phyloP scores from a whole-genome alignment of 139 green algal species.

The Chlamydomonas sp. region DNA sequence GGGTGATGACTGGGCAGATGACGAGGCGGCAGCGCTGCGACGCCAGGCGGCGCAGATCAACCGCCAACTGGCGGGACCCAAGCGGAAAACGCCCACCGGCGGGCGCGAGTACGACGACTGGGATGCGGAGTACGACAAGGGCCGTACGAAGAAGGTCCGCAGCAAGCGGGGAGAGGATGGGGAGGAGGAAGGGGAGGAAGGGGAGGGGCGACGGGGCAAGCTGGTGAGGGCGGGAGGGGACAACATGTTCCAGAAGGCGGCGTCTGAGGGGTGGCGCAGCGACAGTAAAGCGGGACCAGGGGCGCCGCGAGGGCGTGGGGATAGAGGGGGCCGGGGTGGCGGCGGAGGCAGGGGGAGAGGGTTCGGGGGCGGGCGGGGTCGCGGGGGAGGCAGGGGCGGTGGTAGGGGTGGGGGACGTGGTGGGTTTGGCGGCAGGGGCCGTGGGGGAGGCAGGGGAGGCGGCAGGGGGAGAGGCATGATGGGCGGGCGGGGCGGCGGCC shows the following conservation, averaged over 20 bases:
- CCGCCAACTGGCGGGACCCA: background rate
- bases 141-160: slow-evolving; percentile 69
- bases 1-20: slow-evolving; percentile 6
- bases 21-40: background rate
- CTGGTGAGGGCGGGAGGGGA: background rate
- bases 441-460: slow-evolving; percentile 2
- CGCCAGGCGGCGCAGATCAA: slow-evolving; percentile 6
- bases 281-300: slow-evolving; percentile 12
- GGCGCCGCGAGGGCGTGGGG: background rate
- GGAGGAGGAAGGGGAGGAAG: slow-evolving; percentile 28
- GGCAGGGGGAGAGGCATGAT: background rate
- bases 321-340: background rate
- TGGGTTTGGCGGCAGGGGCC: background rate
- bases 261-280: slow-evolving; percentile 22
- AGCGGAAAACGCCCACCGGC: background rate
- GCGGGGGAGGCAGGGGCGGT: slow-evolving; percentile 6
- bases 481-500: background rate
- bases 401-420: background rate
- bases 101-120: slow-evolving; percentile 59
- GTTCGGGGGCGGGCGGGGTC: background rate
- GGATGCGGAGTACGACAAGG: slow-evolving; percentile 73
- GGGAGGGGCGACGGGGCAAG: slow-evolving; percentile 8
- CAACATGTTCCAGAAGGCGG: slow-evolving; percentile 33
- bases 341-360: slow-evolving; percentile 4
- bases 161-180: slow-evolving; percentile 28